A percentile compares a stretch with the other conserved stretches of the same genome.
These are phyloP conservation scores for Xylariaceae sp. DNA, from an alignment of 2,329 filamentous ascomycete genomes.

Conservation along the genomic window DNA sequence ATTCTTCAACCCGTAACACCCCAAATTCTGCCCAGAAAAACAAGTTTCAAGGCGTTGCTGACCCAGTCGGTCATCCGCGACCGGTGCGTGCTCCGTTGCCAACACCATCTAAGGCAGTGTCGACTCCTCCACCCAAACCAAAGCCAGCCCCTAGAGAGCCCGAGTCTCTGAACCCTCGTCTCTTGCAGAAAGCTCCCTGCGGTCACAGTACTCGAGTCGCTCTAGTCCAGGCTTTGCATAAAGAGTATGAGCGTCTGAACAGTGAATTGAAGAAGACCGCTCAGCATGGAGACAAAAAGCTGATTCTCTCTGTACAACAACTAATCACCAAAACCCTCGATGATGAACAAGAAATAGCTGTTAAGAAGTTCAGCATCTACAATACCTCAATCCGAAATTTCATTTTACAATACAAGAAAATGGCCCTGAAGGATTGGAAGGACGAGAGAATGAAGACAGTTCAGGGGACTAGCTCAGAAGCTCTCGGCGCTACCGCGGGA, in stretches of 20 bases:
- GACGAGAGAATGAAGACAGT: slow-evolving; percentile 44
- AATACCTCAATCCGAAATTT: slow-evolving; percentile 78
- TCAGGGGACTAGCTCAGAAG: slow-evolving; percentile 32
- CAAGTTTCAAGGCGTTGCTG: not conserved
- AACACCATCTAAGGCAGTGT: not conserved
- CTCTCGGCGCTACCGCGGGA: slow-evolving; percentile 34
- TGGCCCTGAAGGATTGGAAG: slow-evolving; percentile 69
- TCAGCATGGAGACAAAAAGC: slow-evolving; percentile 45
- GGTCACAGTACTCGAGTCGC: slow-evolving; percentile 52
- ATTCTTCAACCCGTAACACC: not conserved
- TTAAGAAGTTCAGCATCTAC: slow-evolving; percentile 67
- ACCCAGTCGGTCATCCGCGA: slow-evolving; percentile 4
- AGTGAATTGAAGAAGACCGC: slow-evolving; percentile 52
- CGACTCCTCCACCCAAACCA: slow-evolving; percentile 12
- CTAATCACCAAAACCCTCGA: slow-evolving; percentile 67
- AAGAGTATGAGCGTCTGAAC: slow-evolving; percentile 65
- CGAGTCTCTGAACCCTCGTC: slow-evolving; percentile 64
- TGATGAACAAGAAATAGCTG: slow-evolving; percentile 73
- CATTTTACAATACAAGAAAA: slow-evolving; percentile 71
- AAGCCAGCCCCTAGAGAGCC: slow-evolving; percentile 27
- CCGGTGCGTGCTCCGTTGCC: not conserved
- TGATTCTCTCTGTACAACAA: slow-evolving; percentile 60
- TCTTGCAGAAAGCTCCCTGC: slow-evolving; percentile 56
- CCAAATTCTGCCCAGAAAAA: not conserved
- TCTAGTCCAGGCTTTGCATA: slow-evolving; percentile 60